phyloP scores from a whole-genome alignment of 129 eudicot genomes.

The Centaurea solstitialis region DNA sequence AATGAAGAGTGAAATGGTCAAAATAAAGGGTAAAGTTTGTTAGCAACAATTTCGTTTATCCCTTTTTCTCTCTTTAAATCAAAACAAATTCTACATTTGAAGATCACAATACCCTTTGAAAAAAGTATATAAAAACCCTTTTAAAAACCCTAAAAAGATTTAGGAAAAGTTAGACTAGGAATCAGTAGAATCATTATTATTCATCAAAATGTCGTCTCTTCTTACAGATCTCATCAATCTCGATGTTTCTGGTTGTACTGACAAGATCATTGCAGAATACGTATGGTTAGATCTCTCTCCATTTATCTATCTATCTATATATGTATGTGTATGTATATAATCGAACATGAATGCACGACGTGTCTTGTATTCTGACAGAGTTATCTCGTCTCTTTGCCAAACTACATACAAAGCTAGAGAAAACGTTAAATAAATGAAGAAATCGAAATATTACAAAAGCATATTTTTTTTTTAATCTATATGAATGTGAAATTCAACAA shows the following conservation, averaged over 20 bases:
- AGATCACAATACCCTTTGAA: not conserved
- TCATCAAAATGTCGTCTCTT: slow-evolving; percentile 48
- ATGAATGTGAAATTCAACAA: too few species aligned
- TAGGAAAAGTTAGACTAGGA: not conserved
- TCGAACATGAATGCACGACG: too few species aligned
- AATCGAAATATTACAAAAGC: too few species aligned
- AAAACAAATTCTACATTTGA: not conserved
- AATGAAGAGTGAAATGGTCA: slow-evolving; percentile 3
- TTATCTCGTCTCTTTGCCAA: too few species aligned
- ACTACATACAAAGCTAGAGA: too few species aligned
- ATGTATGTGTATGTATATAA: too few species aligned
- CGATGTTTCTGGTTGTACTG: slow-evolving; percentile 46
- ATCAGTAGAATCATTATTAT: not conserved
- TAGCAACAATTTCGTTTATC: slow-evolving; percentile 9
- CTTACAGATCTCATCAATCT: slow-evolving; percentile 59
- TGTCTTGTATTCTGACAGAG: too few species aligned
- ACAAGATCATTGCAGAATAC: slow-evolving; percentile 70
- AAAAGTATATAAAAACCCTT: not conserved
- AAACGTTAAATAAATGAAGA: too few species aligned
- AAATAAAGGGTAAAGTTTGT: not conserved
- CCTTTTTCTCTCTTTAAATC: not conserved
- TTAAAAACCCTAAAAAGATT: not conserved
- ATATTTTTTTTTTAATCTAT: too few species aligned
- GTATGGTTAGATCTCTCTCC: slow-evolving; percentile 49
- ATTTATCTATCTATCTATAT: not conserved